Evolutionary conservation across 2,329 filamentous ascomycete genomes (phyloP), one percentile per base, ranked within the genome.

Genomic region (Xylaria digitata): DNA sequence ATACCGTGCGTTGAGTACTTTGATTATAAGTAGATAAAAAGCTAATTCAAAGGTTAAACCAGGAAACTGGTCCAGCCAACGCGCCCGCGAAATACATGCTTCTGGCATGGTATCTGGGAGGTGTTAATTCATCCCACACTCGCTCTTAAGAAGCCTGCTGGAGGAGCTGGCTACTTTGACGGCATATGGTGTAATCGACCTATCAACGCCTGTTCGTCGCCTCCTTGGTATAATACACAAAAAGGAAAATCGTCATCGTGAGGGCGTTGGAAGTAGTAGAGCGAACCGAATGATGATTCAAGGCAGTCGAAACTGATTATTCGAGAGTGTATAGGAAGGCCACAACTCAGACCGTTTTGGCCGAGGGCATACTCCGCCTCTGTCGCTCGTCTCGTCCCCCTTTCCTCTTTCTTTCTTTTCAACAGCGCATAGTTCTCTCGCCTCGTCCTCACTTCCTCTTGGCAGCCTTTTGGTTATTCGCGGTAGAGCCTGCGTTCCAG

Each of bases 401-500:
- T 37, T 37, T 21, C 17, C 26, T 23, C 6, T 13, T 26, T 17
- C 34, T 42, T 26, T 19, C 19, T 32, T n/a, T n/a, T 21, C n/a
- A 21, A 30, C 19, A 23, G 32, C 53, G 40, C 19, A 46, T 40
- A 17, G 4, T 50, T 45, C 48, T 63, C 19, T 34, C 37, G 11
- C 37, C 3, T 23, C 2, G 32, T 42, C 30, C 19, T 61, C 48
- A 63, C 55, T 45, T 66, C 54, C 57, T 50, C 68, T 70, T 70
- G 11, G 57, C 43, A 5, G 77, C 78, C 46, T 71, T 76, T n/a
- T 64, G 61, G 9, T 46, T 55, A 11, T 59, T 66, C 15, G 56
- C 55, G 3, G 50, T 42, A 23, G 72, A 75, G 45, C 76, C 78
- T 63, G 89, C 74, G 73, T 90, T 89, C 88, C 88, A 90, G 1